A percentile compares a stretch with the other conserved stretches of the same genome.
phyloP scores from a whole-genome alignment of 2,329 filamentous ascomycete genomes.

The Exophiala mesophila region DNA sequence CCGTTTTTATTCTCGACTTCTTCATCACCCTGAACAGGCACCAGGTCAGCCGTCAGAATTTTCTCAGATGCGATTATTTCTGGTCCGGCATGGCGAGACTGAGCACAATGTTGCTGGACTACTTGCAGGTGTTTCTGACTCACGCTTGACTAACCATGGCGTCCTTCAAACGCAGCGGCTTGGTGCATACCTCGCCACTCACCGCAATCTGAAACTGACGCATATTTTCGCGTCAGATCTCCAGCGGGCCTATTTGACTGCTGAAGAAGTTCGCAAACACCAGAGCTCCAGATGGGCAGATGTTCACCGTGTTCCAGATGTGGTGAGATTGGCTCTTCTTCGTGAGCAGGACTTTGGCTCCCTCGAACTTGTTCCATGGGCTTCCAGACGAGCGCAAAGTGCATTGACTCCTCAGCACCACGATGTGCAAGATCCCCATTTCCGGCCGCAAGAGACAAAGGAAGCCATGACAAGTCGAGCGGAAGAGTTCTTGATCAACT shows the following conservation, averaged over 20 bases:
- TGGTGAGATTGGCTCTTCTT: constrained; percentile 25
- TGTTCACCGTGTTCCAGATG: constrained; percentile 7
- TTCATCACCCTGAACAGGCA: background rate
- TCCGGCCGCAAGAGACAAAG: constrained; percentile 61
- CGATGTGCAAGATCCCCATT: constrained; percentile 36
- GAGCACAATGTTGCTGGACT: constrained; percentile 73
- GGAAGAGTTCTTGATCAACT: constrained; percentile 60
- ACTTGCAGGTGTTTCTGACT: constrained; percentile 71
- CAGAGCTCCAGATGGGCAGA: constrained; percentile 34
- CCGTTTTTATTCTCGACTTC: no score
- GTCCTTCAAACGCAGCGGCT: constrained; percentile 71
- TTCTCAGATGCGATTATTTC: constrained; percentile 58
- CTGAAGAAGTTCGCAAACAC: constrained; percentile 58
- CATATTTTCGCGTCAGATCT: constrained; percentile 75
- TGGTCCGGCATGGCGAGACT: constrained; percentile 84
- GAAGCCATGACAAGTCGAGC: constrained; percentile 62
- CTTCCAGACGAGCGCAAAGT: constrained; percentile 20
- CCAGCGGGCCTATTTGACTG: constrained; percentile 67
- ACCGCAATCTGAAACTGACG: constrained; percentile 58
- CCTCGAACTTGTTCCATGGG: constrained; percentile 33
- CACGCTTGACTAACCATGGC: constrained; percentile 74
- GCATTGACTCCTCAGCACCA: constrained; percentile 4
- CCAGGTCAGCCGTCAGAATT: constrained; percentile 2
- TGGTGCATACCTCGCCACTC: constrained; percentile 59
- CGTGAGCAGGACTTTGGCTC: constrained; percentile 40